Evolutionary conservation across 2,329 filamentous ascomycete genomes (phyloP).

Genomic region (Nannizziopsis barbatae): DNA sequence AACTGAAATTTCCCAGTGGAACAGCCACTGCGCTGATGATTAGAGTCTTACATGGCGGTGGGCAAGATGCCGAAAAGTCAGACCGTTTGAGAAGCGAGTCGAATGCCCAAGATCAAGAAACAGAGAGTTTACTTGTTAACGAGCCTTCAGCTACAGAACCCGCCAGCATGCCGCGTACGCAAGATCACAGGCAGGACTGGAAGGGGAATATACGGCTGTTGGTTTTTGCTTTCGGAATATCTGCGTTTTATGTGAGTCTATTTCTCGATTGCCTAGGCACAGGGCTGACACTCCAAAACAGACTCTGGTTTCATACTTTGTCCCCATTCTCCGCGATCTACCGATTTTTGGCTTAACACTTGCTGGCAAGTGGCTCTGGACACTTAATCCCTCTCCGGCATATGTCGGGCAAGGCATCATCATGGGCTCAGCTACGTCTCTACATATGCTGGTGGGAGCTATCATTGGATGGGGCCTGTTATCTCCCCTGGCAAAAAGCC

Average conservation of each 20-base stretch:
- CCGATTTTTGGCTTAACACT: conserved; percentile 70
- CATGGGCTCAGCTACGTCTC: conserved; percentile 89
- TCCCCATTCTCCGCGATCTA: conserved; percentile 73
- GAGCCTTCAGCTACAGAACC: conserved; percentile 24
- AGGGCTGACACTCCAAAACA: conserved; percentile 29
- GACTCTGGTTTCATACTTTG: conserved; percentile 80
- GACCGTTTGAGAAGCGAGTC: conserved; percentile 17
- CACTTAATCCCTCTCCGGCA: conserved; percentile 88
- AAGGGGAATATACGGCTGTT: conserved; percentile 51
- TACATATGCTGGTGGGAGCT: conserved; percentile 90
- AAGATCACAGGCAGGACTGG: conserved; percentile 40
- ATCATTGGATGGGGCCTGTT: conserved; percentile 81
- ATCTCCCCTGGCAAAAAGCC: conserved; percentile 74
- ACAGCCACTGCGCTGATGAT: conserved; percentile 94
- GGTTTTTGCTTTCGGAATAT: conserved; percentile 48
- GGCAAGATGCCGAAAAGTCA: conserved; percentile 33
- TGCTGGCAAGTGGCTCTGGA: conserved; percentile 82
- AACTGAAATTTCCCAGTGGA: conserved; percentile 85
- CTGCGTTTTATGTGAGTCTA: conserved; percentile 42
- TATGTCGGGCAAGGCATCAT: conserved; percentile 97
- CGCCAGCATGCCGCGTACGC: conserved; percentile 21
- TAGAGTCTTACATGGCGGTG: conserved; percentile 65
- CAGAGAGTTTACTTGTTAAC: conserved; percentile 25
- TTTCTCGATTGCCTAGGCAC: not conserved
- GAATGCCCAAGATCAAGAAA: conserved; percentile 18